Conservation (phyloP, 805 yeast species). For the Kurtzmaniella fragi region DNA sequence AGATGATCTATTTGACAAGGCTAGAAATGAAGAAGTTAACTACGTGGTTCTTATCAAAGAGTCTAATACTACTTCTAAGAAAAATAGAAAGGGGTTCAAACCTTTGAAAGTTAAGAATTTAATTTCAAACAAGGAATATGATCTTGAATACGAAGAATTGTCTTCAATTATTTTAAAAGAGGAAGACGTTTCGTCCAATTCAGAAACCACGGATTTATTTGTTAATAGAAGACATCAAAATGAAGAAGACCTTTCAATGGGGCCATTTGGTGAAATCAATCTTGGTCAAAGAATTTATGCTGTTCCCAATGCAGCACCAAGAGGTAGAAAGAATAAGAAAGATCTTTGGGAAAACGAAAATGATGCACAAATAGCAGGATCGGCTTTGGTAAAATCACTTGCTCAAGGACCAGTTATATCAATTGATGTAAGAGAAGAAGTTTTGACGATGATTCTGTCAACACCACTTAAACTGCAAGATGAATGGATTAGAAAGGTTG, state of each 20-base stretch:
- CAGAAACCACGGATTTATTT: conserved; percentile 3
- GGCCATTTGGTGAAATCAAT: conserved; percentile 27
- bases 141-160: conserved; percentile 68
- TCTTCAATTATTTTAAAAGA: conserved; percentile 22
- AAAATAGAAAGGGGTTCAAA: conserved; percentile 50
- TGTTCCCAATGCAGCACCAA: conserved; percentile 76
- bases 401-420: conserved; percentile 68
- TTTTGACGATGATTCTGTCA: conserved; percentile 74
- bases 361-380: conserved; percentile 59
- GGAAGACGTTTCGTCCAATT: conserved; percentile 3
- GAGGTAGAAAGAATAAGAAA: conserved; percentile 71
- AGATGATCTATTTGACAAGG: conserved; percentile 65
- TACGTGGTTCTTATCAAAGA: conserved; percentile 80
- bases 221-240: background rate
- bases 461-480: conserved; percentile 74
- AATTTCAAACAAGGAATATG: conserved; percentile 57
- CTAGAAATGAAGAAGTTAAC: conserved; percentile 64
- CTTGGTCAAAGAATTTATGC: conserved; percentile 54
- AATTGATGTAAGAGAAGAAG: conserved; percentile 79
- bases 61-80: conserved; percentile 33
- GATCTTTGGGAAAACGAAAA: conserved; percentile 78
- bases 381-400: conserved; percentile 47
- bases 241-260: conserved; percentile 4
- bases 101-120: conserved; percentile 71
- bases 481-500: conserved; percentile 79